A percentile compares a stretch with the other conserved stretches of the same genome.
phyloP scores from a whole-genome alignment of 768 basidiomycete genomes.

The Termitomyces sp. region DNA sequence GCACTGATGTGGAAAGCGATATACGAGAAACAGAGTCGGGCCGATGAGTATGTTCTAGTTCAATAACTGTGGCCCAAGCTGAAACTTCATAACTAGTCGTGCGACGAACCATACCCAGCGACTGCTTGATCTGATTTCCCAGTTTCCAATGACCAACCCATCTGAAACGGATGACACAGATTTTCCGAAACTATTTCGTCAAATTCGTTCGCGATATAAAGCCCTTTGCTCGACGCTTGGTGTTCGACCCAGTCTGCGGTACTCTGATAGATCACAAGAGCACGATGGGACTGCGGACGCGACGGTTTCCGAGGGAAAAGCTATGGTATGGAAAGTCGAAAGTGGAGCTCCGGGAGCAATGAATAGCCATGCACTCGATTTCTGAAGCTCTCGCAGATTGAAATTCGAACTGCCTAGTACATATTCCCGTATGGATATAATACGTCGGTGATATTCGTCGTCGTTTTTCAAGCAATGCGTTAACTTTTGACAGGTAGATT shows the following conservation, averaged over 20 bases:
- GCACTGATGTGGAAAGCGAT: conserved; percentile 65
- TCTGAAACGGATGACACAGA: conserved; percentile 51
- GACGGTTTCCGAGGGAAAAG: conserved; percentile 2
- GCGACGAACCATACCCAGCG: conserved; percentile 56
- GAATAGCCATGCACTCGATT: conserved; percentile 10
- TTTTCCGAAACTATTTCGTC: conserved; percentile 68
- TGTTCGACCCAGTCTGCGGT: conserved; percentile 40
- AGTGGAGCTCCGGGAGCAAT: conserved; percentile 1
- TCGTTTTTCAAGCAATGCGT: background rate
- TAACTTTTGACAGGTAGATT: background rate
- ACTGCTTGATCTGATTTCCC: conserved; percentile 63
- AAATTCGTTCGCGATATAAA: conserved; percentile 86
- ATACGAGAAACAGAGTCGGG: conserved; percentile 29
- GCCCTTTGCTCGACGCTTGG: conserved; percentile 80
- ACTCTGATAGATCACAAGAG: conserved; percentile 21
- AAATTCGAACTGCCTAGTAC: too few relatives aligned
- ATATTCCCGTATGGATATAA: background rate
- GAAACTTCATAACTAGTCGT: conserved; percentile 33
- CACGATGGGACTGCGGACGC: conserved; percentile 10
- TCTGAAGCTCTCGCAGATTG: background rate
- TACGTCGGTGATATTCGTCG: background rate
- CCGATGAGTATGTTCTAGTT: conserved; percentile 41
- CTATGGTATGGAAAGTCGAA: conserved; percentile 8
- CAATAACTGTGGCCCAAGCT: background rate
- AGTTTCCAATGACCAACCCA: conserved; percentile 79